Evolutionary conservation across 768 basidiomycete genomes (phyloP), one percentile per base, ranked within the genome.

Genomic region (Mycena floridula): DNA sequence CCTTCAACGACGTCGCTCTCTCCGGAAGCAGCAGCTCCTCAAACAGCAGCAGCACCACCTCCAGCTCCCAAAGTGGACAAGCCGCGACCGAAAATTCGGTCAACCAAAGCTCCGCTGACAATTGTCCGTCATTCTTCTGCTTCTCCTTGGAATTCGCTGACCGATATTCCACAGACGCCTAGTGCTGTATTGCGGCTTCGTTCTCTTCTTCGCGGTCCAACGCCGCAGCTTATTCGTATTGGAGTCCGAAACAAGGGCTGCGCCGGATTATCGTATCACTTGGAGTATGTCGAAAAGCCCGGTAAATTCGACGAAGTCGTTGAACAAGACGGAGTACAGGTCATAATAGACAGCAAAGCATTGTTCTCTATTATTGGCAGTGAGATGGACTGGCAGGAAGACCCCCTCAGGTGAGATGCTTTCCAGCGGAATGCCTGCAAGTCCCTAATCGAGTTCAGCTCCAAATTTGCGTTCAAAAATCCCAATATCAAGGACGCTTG

Each of bases 361-460:
- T 66, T 99, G 51, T 98, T 99, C 61, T 92, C 89, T 47, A 96
- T 99, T 54, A 96, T 99, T 49, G 96, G 96, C 40, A 95, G 91
- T 63, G 89, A 89, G 73, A 99, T 99, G 96, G 92, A 95, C 59
- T 99, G 96, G 96, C 76, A 81, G 48, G 96, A 98, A 68, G 92
- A 95, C 61, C 64, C 81, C 25, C 67, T 99, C 35, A 94, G 91
- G 86, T 88, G 48, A 43, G 82, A 68, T 8, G 43, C 48, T 41
- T 43, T 45, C 43, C 37, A 37, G 16, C 21, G 18, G 50, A 25
- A 40, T 36, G 25, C 30, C 26, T 25, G 5, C n/a, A 20, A 35
- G 32, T 35, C 24, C 35, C 42, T 42, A 38, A 42, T 49, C 32
- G 47, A 50, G n/a, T 35, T 27, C 55, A 89, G 88, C 59, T 79